phyloP scores from a whole-genome alignment of 2,329 filamentous ascomycete species.

The Fusarium luffae region DNA sequence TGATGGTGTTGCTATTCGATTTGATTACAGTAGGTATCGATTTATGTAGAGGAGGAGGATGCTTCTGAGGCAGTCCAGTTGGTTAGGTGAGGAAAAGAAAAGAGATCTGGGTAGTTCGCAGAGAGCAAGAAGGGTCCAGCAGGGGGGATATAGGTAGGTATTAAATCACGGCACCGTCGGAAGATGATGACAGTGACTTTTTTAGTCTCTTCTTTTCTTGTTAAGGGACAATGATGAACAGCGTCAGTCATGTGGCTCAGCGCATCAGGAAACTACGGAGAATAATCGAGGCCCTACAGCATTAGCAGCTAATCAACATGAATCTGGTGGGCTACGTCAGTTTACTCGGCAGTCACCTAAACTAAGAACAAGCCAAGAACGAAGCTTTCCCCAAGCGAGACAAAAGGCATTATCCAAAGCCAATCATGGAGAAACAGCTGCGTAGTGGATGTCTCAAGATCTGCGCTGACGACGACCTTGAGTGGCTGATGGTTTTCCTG shows the following conservation, averaged over 20 bases:
- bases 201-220: neutral
- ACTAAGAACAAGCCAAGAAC: constrained; percentile 16
- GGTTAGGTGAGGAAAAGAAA: neutral
- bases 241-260: constrained; percentile 25
- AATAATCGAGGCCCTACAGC: constrained; percentile 26
- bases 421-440: constrained; percentile 18
- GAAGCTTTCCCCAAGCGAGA: constrained; percentile 33
- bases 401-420: neutral
- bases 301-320: neutral
- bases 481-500: constrained; percentile 35
- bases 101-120: neutral
- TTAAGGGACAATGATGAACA: constrained; percentile 18
- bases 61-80: neutral
- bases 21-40: neutral
- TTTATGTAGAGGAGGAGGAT: neutral
- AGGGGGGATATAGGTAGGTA: constrained; percentile 26
- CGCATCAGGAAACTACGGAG: constrained; percentile 11
- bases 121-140: neutral
- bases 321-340: constrained; percentile 25
- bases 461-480: constrained; percentile 35
- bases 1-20: constrained; percentile 24
- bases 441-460: constrained; percentile 16
- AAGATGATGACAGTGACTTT: constrained; percentile 32
- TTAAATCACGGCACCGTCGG: constrained; percentile 14
- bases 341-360: constrained; percentile 34